Evolutionary conservation across 2,329 filamentous ascomycete genomes (phyloP), one percentile per base, ranked within the genome.

Genomic region (Sclerotinia spermophila): DNA sequence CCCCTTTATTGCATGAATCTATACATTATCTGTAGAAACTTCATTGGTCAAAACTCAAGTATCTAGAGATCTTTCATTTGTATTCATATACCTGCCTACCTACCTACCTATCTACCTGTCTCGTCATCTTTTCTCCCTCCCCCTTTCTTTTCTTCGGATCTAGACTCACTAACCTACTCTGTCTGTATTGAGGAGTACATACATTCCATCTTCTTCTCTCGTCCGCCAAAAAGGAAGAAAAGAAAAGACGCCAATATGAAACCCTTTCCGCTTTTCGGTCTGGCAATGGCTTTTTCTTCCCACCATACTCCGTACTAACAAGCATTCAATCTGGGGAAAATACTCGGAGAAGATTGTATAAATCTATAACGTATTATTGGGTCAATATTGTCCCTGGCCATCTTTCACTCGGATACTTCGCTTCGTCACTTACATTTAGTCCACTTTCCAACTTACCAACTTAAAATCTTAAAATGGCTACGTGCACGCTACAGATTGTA

Each of bases 241-340:
- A n/a, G 51, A 55, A 55, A 48, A 55, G 30, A 55, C 51, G 51
- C 51, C n/a, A 55, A 30, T 27, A 30, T 55, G 24, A 55, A 30
- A 30, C n/a, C n/a, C 51, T 30, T 55, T 27, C 51, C 48, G 27
- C 48, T 51, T 51, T 51, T 6, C 24, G 24, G 24, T 51, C 48
- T 51, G 48, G 48, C 56, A 60, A 60, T 35, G 56, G 56, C 38
- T 38, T 60, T 42, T 60, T n/a, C n/a, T n/a, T n/a, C n/a, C n/a
- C n/a, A n/a, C n/a, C n/a, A n/a, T n/a, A n/a, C n/a, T n/a, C n/a
- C n/a, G n/a, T n/a, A n/a, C n/a, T n/a, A n/a, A n/a, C n/a, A n/a
- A n/a, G n/a, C n/a, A n/a, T 61, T 38, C n/a, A 33, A 64, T 48
- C 60, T 7, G 42, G 42, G 60, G 30, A 33, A 51, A 10, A 65